Percentiles rank a stretch among this genome's conserved stretches.
Evolutionary conservation across 176 grass and related monocot species (phyloP).

Genomic region (Cymbopogon citratus): DNA sequence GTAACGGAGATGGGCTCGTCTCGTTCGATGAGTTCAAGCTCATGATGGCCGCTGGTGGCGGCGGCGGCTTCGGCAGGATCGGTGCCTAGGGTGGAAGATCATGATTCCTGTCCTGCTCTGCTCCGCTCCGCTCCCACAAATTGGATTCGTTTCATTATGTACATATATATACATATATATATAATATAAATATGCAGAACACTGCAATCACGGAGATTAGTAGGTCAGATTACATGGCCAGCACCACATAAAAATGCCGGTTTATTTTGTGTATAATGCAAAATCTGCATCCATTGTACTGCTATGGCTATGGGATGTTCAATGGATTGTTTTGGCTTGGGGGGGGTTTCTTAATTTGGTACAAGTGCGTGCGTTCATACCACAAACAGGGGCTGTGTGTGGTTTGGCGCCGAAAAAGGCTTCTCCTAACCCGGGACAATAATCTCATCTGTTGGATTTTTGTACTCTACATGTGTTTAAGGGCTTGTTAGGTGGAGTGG

Average conservation of each 20-base stretch:
- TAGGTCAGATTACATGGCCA: background rate
- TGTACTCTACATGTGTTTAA: too few relatives aligned
- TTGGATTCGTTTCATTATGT: slow-evolving; percentile 2
- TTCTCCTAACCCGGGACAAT: background rate
- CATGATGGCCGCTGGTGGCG: slow-evolving; percentile 58
- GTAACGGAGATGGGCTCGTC: slow-evolving; percentile 67
- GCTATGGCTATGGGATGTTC: background rate
- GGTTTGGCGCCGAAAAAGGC: background rate
- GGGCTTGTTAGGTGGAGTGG: too few relatives aligned
- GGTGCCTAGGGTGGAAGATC: background rate
- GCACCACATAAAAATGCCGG: background rate
- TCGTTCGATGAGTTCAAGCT: slow-evolving; percentile 91
- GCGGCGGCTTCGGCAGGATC: slow-evolving; percentile 2
- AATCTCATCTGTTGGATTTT: background rate
- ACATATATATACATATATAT: background rate
- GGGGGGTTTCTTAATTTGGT: background rate
- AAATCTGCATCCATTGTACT: background rate
- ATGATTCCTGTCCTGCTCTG: background rate
- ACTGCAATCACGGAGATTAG: background rate
- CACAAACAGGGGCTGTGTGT: background rate
- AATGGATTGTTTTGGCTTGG: background rate
- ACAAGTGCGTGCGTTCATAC: background rate
- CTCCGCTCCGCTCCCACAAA: background rate
- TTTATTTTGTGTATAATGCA: background rate
- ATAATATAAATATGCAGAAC: background rate